Evolutionary conservation across 177 flowering plant genomes (phyloP).

Genomic region (Vitis hybrid): DNA sequence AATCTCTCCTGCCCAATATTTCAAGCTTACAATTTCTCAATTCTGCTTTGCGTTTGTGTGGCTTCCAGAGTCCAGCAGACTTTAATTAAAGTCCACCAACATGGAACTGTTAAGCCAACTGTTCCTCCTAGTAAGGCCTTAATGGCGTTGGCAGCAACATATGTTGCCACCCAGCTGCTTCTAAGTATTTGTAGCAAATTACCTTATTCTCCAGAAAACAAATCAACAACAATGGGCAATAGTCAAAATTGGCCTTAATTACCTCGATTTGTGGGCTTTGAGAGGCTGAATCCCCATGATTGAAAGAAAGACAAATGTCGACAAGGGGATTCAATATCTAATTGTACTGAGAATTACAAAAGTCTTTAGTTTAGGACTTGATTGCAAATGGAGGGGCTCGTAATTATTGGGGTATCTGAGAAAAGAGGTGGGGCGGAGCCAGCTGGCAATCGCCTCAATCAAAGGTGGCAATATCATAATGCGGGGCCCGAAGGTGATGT

Average conservation of each 20-base stretch:
- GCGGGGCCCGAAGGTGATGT: slow-evolving; percentile 14
- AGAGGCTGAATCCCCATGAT: too few species aligned
- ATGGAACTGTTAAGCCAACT: slow-evolving; percentile 1
- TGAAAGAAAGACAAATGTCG: too few species aligned
- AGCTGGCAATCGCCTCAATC: slow-evolving; percentile 23
- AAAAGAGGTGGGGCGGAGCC: slow-evolving; percentile 6
- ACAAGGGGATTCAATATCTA: too few species aligned
- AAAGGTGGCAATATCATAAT: slow-evolving; percentile 16
- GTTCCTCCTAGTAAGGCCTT: slow-evolving; percentile 8
- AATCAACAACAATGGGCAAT: too few species aligned
- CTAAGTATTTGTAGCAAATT: too few species aligned
- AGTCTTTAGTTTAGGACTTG: neutral
- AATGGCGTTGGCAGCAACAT: slow-evolving; percentile 2
- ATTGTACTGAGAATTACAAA: too few species aligned
- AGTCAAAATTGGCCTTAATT: too few species aligned
- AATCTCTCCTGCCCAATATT: neutral
- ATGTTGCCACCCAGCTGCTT: neutral
- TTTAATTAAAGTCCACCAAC: neutral
- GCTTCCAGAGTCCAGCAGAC: neutral
- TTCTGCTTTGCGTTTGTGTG: neutral
- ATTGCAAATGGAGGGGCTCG: neutral
- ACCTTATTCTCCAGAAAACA: too few species aligned
- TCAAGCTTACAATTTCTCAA: neutral
- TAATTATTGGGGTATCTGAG: neutral
- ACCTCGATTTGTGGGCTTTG: too few species aligned